These are phyloP conservation scores for Penicillium herquei DNA, from an alignment of 495 filamentous ascomycete species.

Conservation along the genomic window DNA sequence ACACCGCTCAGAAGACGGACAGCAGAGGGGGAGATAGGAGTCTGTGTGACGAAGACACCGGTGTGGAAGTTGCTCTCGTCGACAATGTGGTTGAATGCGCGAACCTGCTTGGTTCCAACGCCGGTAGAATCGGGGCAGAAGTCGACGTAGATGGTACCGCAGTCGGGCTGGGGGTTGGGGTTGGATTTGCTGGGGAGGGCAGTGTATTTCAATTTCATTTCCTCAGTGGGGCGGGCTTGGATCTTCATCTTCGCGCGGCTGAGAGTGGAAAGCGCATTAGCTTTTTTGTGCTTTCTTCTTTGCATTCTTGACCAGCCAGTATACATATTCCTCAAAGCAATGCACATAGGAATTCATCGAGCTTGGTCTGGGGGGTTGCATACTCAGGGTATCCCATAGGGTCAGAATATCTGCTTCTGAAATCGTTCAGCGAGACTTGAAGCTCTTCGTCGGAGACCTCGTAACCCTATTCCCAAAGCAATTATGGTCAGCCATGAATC, in stretches of 20 bases:
- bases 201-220: conserved; percentile 82
- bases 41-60: conserved; percentile 82
- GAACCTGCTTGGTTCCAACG: conserved; percentile 89
- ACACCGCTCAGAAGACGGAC: conserved; percentile 69
- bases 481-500: conserved; percentile 16
- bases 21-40: conserved; percentile 78
- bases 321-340: too few species aligned
- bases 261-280: conserved; percentile 12
- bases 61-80: conserved; percentile 74
- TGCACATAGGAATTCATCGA: background rate
- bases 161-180: conserved; percentile 64
- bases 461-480: conserved; percentile 66
- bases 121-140: conserved; percentile 69
- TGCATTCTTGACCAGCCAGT: too few species aligned
- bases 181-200: conserved; percentile 60
- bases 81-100: conserved; percentile 80
- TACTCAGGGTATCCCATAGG: conserved; percentile 71
- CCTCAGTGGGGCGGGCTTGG: conserved; percentile 74
- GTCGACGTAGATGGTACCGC: conserved; percentile 90
- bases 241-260: conserved; percentile 84
- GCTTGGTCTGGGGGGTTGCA: conserved; percentile 17
- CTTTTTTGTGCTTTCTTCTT: background rate
- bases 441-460: conserved; percentile 88
- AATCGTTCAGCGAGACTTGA: conserved; percentile 72
- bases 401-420: conserved; percentile 64